Base-by-base conservation (phyloP, 73 alveolate genomes). In the Diophrys appendiculata region DNA sequence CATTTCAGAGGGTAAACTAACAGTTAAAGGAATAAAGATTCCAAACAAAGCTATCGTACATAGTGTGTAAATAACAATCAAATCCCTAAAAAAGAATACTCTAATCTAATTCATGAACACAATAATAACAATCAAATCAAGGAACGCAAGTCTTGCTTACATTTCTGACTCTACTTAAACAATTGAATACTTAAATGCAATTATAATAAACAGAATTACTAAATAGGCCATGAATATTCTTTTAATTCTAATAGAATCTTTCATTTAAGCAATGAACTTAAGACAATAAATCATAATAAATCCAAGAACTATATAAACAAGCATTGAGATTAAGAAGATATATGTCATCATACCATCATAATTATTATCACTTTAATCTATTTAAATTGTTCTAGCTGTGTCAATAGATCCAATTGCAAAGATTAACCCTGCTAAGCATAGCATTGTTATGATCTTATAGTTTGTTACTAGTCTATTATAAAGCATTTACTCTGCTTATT, bases 401-500 rank as follows among this genome's bases (percentile, higher is more conserved):
- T 23, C 18, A 70, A 14, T 1, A n/a, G n/a, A n/a, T n/a, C 65
- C 78, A 3, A 70, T 31, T 13, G n/a, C 31, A 1, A 70, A 27
- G 14, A 34, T 23, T 2, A 70, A 24, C 22, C n/a, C 30, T 1
- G 23, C 29, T 11, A 30, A 30, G 11, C 68, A 70, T 8, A 70
- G 22, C 29, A 33, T 70, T 33, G 34, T 33, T 30, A 70, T 33
- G 1, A 70, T 23, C 2, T 34, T 11, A 70, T 70, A 70, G 25
- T 70, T 70, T 24, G 31, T 67, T 2, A 33, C 78, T 33, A 33
- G 31, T 67, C 34, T 70, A n/a, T 70, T 70, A 33, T 33, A 70
- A 2, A 70, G 31, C 22, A 33, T 33, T 1, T 30, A 30, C 30
- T 70, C 34, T 31, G 29, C 2, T 8, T 70, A 33, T 33, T 33